phyloP scores from a whole-genome alignment of 208 protist genomes.

The Wallacemonas sp. region DNA sequence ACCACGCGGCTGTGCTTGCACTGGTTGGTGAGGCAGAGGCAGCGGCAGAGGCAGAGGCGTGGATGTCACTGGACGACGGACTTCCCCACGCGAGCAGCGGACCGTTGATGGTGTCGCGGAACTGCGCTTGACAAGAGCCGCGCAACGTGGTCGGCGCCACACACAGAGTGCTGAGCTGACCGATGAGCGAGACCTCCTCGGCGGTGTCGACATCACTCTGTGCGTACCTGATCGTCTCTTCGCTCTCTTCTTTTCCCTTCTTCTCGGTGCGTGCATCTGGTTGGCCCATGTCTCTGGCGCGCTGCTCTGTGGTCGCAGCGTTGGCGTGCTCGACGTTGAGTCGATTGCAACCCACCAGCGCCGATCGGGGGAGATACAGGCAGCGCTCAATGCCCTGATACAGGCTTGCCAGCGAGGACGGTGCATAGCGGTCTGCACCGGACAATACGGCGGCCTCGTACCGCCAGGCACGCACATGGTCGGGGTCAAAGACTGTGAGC shows the following conservation, averaged over 20 bases:
- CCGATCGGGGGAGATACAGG: background rate
- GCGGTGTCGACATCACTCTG: background rate
- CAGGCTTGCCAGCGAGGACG: background rate
- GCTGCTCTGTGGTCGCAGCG: too few species aligned
- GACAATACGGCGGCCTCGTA: background rate
- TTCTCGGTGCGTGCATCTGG: too few species aligned
- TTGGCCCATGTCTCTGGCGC: too few species aligned
- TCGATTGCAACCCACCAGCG: too few species aligned
- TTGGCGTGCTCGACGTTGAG: too few species aligned
- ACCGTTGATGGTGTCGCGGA: background rate
- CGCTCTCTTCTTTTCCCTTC: too few species aligned
- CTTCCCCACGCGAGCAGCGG: background rate
- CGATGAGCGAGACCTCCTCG: background rate
- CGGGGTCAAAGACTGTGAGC: background rate
- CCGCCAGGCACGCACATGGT: background rate
- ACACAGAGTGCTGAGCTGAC: background rate
- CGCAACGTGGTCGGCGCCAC: background rate
- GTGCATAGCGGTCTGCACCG: background rate
- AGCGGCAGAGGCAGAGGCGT: too few species aligned
- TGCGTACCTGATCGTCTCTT: too few species aligned
- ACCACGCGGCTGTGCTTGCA: conserved; percentile 1
- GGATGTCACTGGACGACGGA: too few species aligned
- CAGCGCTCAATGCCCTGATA: background rate
- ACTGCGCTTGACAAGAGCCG: background rate
- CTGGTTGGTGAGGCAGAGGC: too few species aligned